Base-by-base conservation (phyloP, 345 rosid genomes). In the Populus ilicifolia region DNA sequence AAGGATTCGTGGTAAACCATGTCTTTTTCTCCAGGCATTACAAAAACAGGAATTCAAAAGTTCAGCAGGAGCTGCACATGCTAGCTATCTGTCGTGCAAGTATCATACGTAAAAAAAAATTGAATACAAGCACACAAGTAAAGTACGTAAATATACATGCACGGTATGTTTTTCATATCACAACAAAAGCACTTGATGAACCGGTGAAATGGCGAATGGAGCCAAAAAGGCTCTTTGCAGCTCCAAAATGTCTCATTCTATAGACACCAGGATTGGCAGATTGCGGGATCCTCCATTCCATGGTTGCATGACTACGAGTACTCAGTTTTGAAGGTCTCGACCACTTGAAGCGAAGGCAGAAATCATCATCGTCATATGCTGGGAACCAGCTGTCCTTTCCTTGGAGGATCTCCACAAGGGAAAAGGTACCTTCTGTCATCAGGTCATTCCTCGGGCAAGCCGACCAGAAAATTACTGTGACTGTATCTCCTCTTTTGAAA, bases 371-470 rank as follows among this genome's bases (percentile, higher is more conserved):
- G 21, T 94, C 99, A 13, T 90, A 92, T 70, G 87, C 87, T 4
- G 97, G 98, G 63, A 87, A 82, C 99, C 99, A 96, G 2, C 79
- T 87, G 69, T 87, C 97, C 75, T 80, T 84, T 44, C 87, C 90
- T 48, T 85, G 90, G 81, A 92, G 88, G 46, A 73, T 86, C 87
- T 96, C 99, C 72, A 94, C 97, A 56, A 96, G 89, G 20, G 94
- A 78, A 77, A 92, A 94, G 76, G 98, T 96, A 18, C 99, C 99
- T 84, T 94, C 98, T 0, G 93, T 89, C 93, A 96, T 82, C 29
- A 92, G 88, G 84, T 96, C 98, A 77, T 94, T 96, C 84, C 98
- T 86, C 9, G 97, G 99, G 82, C 97, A 96, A 73, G 92, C 97
- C n/a, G 98, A 89, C 94, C 92, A 91, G 87, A 94, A 96, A 67